phyloP scores from a whole-genome alignment of 495 filamentous ascomycete genomes.

The Talaromyces thailandensis region DNA sequence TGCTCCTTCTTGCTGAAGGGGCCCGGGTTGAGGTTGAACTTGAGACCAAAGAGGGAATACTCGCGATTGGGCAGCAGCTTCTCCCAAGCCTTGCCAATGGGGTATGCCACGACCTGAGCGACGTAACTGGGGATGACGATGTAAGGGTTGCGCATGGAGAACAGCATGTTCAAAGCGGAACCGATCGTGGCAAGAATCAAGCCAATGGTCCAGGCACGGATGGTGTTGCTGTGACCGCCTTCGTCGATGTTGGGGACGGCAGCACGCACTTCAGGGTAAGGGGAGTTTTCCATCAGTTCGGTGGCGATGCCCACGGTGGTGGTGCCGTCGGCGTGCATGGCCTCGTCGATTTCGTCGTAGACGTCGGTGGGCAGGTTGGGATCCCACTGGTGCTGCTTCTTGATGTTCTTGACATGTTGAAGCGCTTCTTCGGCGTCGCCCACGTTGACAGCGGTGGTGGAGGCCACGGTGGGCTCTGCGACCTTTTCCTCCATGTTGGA shows the following conservation, averaged over 20 bases:
- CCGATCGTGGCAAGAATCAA: slow-evolving; percentile 56
- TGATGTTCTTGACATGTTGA: slow-evolving; percentile 34
- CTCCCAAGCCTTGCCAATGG: slow-evolving; percentile 51
- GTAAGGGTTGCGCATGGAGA: slow-evolving; percentile 57
- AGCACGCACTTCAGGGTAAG: slow-evolving; percentile 53
- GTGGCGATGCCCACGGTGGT: slow-evolving; percentile 45
- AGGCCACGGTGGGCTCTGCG: slow-evolving; percentile 15
- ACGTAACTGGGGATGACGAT: slow-evolving; percentile 61
- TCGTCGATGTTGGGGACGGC: slow-evolving; percentile 49
- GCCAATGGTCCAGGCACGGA: slow-evolving; percentile 67
- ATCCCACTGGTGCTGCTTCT: slow-evolving; percentile 57
- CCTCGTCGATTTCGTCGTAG: slow-evolving; percentile 49
- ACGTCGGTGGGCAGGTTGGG: slow-evolving; percentile 59
- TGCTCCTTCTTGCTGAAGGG: slow-evolving; percentile 74
- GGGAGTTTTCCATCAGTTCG: slow-evolving; percentile 56
- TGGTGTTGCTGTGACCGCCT: slow-evolving; percentile 55
- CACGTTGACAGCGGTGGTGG: slow-evolving; percentile 15
- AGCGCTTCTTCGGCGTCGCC: slow-evolving; percentile 39
- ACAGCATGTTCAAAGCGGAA: slow-evolving; percentile 60
- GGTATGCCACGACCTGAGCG: slow-evolving; percentile 62
- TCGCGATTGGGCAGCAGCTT: slow-evolving; percentile 41
- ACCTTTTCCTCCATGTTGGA: slow-evolving; percentile 15
- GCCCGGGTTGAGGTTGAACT: slow-evolving; percentile 56
- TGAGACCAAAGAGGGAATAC: slow-evolving; percentile 44
- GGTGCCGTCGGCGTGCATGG: slow-evolving; percentile 43